Evolutionary conservation across 352 stramenopile species (phyloP), one percentile per base, ranked within the genome.

Genomic region (Phytopythium aichiense): DNA sequence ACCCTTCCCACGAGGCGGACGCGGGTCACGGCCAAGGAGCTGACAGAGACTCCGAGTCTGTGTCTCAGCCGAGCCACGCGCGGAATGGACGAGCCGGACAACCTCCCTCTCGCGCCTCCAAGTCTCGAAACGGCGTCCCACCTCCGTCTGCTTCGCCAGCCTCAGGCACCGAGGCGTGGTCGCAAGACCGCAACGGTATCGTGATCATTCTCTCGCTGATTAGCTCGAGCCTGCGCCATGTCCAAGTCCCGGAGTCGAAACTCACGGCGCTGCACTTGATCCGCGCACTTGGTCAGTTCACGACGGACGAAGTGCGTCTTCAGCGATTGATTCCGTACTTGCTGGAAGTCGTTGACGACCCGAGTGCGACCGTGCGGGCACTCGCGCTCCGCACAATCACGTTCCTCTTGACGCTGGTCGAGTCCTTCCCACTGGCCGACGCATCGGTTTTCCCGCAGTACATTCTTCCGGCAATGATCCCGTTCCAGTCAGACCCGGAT

Each of bases 361-460:
- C 78, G 6, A 92, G 81, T 66, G 86, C 88, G 6, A 86, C 90
- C 8, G 94, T 99, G 13, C 78, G 96, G 22, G 88, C 94, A 11
- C 81, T 94, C 8, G 84, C 91, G 11, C 82, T 99, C 13, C 83
- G 93, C 30, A 95, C 90, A 1, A 72, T 99, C 9, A 94, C 93
- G 8, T 90, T 87, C 20, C 76, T 98, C 35, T 65, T 99, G 38
- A 89, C 81, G 31, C 67, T 94, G 22, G 83, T 99, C n/a, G 87
- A 92, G 57, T 87, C 68, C 0, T 97, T 99, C 62, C 92, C 94
- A 7, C 81, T 98, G 11, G 98, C 95, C 2, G 97, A 99, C 65
- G 91, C 95, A 1, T 94, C 95, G 37, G 88, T 99, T 2, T 99
- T 99, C 60, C 93, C 96, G 0, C 87, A 98, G 73, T 99, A 99